Evolutionary conservation across 1,284 basidiomycete genomes (phyloP).

Genomic region (Pseudozyma tsukubaensis): DNA sequence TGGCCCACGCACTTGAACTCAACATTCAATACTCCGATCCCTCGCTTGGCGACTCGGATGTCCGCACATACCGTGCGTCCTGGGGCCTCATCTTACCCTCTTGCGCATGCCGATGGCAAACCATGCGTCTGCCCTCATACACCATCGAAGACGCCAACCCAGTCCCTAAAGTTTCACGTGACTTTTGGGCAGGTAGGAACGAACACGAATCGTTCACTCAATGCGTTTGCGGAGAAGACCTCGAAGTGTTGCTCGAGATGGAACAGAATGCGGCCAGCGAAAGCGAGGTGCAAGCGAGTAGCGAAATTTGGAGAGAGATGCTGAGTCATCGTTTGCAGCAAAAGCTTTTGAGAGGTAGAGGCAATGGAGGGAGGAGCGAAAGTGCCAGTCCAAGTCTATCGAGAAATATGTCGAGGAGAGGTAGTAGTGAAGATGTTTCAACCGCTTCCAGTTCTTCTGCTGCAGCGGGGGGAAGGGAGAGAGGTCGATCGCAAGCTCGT

Average conservation of each 20-base stretch:
- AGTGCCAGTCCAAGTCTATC: constrained; percentile 14
- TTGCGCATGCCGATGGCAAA: constrained; percentile 49
- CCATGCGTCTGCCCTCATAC: constrained; percentile 47
- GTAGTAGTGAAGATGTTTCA: constrained; percentile 22
- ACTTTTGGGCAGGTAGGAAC: constrained; percentile 49
- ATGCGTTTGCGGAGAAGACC: constrained; percentile 53
- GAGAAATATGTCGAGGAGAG: constrained; percentile 20
- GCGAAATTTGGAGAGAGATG: constrained; percentile 48
- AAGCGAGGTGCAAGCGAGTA: constrained; percentile 38
- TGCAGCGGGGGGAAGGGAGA: background rate
- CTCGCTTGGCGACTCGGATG: constrained; percentile 15
- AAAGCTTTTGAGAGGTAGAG: constrained; percentile 17
- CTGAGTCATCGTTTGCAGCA: constrained; percentile 39
- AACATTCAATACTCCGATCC: constrained; percentile 43
- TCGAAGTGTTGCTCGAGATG: constrained; percentile 43
- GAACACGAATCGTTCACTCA: constrained; percentile 50
- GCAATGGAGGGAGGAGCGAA: background rate
- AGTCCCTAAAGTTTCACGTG: constrained; percentile 45
- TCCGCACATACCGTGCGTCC: constrained; percentile 29
- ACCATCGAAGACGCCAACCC: constrained; percentile 47
- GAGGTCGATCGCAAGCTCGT: constrained; percentile 6
- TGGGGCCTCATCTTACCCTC: constrained; percentile 50
- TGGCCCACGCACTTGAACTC: constrained; percentile 50
- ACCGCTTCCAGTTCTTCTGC: background rate
- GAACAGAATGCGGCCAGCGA: constrained; percentile 40